Percentiles rank a stretch among this genome's conserved stretches.
Conservation (phyloP, 2,329 filamentous ascomycete genomes). For the Verticillium zaregamsianum region DNA sequence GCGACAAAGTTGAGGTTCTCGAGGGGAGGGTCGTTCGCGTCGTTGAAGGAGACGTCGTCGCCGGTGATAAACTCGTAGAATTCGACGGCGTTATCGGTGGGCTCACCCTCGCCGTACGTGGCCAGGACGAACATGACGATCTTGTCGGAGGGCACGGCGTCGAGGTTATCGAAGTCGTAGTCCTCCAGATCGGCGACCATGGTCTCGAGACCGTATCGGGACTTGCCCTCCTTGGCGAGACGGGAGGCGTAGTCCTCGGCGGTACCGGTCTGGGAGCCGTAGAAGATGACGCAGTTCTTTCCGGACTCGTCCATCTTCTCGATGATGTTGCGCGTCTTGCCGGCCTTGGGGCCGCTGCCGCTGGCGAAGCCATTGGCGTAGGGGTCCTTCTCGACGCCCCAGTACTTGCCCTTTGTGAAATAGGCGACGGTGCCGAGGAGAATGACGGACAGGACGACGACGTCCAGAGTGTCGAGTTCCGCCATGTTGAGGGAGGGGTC, state of each 20-base stretch:
- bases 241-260: conserved; percentile 97
- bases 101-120: conserved; percentile 97
- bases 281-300: conserved; percentile 98
- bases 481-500: conserved; percentile 61
- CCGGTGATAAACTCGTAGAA: conserved; percentile 94
- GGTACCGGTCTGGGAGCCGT: conserved; percentile 96
- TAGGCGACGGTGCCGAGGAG: conserved; percentile 87
- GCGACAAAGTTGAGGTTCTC: conserved; percentile 85
- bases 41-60: conserved; percentile 78
- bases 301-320: conserved; percentile 93
- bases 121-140: conserved; percentile 92
- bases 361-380: conserved; percentile 74
- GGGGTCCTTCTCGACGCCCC: conserved; percentile 83
- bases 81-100: conserved; percentile 96
- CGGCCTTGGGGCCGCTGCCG: conserved; percentile 67
- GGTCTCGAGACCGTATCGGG: conserved; percentile 91
- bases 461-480: conserved; percentile 92
- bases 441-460: conserved; percentile 82
- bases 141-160: conserved; percentile 84
- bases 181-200: conserved; percentile 99
- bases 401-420: conserved; percentile 95
- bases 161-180: conserved; percentile 93
- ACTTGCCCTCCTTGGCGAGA: conserved; percentile 94
- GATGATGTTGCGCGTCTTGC: conserved; percentile 85
- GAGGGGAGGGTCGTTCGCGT: conserved; percentile 69